phyloP scores from a whole-genome alignment of 1,139 yeast species.

The Kodamaea derodonti region DNA sequence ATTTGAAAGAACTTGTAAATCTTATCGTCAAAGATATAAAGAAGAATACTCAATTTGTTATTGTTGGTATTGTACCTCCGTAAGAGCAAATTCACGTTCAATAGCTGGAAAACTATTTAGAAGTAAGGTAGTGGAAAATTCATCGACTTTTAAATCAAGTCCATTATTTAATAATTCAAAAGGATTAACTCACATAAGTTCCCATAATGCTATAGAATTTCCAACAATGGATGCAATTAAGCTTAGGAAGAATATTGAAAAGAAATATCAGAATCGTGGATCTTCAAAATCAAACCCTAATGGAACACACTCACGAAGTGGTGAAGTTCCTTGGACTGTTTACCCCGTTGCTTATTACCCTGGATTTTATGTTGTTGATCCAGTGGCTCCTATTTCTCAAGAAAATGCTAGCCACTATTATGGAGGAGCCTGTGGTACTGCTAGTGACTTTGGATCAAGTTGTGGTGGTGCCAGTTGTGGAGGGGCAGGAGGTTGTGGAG shows the following conservation, averaged over 20 bases:
- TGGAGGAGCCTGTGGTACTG: background rate
- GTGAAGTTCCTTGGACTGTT: constrained; percentile 1
- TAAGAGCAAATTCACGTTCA: constrained; percentile 7
- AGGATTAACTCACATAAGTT: constrained; percentile 8
- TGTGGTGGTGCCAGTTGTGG: background rate
- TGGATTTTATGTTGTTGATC: background rate
- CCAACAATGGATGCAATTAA: constrained; percentile 8
- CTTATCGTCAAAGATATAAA: constrained; percentile 15
- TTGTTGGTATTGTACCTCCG: constrained; percentile 23
- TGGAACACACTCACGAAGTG: background rate
- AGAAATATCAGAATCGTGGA: background rate
- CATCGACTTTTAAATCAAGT: background rate
- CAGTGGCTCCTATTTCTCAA: constrained; percentile 1
- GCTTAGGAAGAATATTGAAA: constrained; percentile 1
- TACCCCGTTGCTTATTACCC: constrained; percentile 1
- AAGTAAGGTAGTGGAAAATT: background rate
- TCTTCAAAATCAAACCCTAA: background rate
- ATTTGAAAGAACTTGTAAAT: constrained; percentile 18
- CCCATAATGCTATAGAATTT: constrained; percentile 14
- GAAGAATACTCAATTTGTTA: constrained; percentile 25
- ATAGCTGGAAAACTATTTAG: constrained; percentile 1
- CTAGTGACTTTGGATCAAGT: background rate
- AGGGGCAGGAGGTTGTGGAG: background rate
- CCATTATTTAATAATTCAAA: background rate
- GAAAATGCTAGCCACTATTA: background rate